Conservation (phyloP, 192 early-diverging fungal species). For the Coemansia aciculifera region DNA sequence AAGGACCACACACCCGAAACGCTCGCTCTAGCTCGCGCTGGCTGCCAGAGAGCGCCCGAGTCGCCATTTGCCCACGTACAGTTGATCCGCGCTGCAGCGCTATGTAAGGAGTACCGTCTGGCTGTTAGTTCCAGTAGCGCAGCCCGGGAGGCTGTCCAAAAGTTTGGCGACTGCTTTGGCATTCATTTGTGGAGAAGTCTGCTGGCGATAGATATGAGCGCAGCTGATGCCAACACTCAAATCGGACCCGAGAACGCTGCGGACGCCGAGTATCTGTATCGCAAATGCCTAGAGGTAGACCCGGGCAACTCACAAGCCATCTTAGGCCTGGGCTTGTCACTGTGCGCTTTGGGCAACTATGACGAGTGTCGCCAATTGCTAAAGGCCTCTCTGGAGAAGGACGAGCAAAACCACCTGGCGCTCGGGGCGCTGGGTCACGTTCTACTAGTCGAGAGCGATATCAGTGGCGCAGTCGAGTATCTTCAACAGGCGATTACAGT, state of each 20-base stretch:
- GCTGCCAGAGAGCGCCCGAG: conserved; percentile 11
- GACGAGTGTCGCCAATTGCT: conserved; percentile 64
- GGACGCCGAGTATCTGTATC: conserved; percentile 60
- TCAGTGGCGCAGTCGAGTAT: conserved; percentile 56
- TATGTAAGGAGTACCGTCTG: conserved; percentile 11
- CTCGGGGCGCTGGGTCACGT: conserved; percentile 73
- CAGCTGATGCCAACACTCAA: conserved; percentile 62
- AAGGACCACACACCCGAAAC: not conserved
- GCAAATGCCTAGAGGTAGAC: conserved; percentile 52
- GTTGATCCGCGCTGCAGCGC: conserved; percentile 11
- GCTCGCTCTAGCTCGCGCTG: conserved; percentile 23
- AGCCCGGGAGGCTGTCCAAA: conserved; percentile 14
- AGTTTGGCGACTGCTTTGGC: conserved; percentile 15
- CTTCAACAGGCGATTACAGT: conserved; percentile 59
- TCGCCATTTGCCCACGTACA: conserved; percentile 45
- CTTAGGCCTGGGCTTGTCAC: conserved; percentile 56
- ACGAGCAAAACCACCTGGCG: conserved; percentile 50
- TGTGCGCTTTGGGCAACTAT: conserved; percentile 53
- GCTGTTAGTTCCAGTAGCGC: conserved; percentile 23
- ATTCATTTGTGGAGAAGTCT: conserved; percentile 38
- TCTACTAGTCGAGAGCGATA: conserved; percentile 55
- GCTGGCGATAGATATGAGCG: conserved; percentile 58
- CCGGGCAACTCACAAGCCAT: conserved; percentile 51
- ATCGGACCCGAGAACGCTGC: conserved; percentile 59
- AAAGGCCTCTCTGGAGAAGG: conserved; percentile 48